Percentiles rank a stretch among this genome's conserved stretches.
phyloP scores from a whole-genome alignment of 306 rosid genomes.

The Rosa chinensis region DNA sequence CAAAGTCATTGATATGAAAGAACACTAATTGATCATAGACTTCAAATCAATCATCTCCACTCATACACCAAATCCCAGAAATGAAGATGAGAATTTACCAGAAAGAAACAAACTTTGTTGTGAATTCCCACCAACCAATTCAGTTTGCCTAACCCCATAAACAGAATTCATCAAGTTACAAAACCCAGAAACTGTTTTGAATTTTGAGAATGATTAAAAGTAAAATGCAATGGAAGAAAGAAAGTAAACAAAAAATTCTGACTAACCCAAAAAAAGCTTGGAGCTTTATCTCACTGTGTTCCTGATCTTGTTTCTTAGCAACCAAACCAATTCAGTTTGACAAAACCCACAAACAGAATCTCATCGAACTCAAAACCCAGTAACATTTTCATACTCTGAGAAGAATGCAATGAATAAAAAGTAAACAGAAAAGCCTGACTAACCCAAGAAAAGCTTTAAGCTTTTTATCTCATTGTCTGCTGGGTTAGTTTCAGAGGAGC shows the following conservation, averaged over 20 bases:
- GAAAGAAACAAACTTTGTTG: not conserved
- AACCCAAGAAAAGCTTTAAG: not conserved
- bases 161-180: not conserved
- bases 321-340: not conserved
- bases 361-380: not conserved
- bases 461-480: not conserved
- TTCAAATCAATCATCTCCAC: not conserved
- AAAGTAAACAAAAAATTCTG: not conserved
- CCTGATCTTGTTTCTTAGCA: conserved; percentile 4
- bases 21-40: conserved; percentile 1
- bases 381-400: not conserved
- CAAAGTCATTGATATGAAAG: not conserved
- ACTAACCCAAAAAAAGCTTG: not conserved
- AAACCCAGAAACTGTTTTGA: conserved; percentile 14
- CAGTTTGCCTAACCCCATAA: not conserved
- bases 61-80: conserved; percentile 3
- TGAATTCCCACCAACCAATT: not conserved
- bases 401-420: not conserved
- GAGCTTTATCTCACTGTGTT: not conserved
- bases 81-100: not conserved
- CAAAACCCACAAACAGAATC: not conserved
- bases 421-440: not conserved
- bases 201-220: not conserved
- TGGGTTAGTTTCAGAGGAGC: not conserved
- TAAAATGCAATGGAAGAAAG: not conserved